These are phyloP conservation scores for Boletus holoroseus DNA, from an alignment of 1,284 basidiomycete genomes.

Conservation along the genomic window DNA sequence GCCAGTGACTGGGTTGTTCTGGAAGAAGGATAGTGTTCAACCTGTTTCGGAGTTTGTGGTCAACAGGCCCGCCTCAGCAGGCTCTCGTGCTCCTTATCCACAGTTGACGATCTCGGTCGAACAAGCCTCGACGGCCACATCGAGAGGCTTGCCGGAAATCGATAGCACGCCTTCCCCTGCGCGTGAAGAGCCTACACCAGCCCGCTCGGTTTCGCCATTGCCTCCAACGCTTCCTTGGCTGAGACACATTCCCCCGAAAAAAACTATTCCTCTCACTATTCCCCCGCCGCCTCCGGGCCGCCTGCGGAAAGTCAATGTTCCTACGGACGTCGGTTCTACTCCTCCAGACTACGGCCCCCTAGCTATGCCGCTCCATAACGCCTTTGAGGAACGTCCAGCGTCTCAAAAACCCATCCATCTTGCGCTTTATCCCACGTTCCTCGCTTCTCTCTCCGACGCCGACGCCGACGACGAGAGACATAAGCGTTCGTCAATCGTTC, in stretches of 20 bases:
- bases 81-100: slow-evolving; percentile 30
- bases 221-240: slow-evolving; percentile 37
- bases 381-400: slow-evolving; percentile 35
- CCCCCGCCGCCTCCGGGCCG: slow-evolving; percentile 29
- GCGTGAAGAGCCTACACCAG: slow-evolving; percentile 30
- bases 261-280: slow-evolving; percentile 23
- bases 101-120: slow-evolving; percentile 44
- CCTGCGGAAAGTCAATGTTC: slow-evolving; percentile 31
- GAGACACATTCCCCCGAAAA: slow-evolving; percentile 32
- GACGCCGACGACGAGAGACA: slow-evolving; percentile 16
- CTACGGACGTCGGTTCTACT: slow-evolving; percentile 24
- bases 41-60: slow-evolving; percentile 25
- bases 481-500: slow-evolving; percentile 32
- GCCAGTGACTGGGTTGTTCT: slow-evolving; percentile 22
- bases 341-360: slow-evolving; percentile 29
- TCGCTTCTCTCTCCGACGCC: slow-evolving; percentile 6
- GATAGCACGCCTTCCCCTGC: slow-evolving; percentile 30
- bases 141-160: slow-evolving; percentile 33
- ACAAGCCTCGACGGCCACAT: slow-evolving; percentile 26
- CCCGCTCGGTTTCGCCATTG: slow-evolving; percentile 41
- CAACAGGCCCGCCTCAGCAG: slow-evolving; percentile 18
- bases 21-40: slow-evolving; percentile 18
- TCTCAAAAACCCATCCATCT: slow-evolving; percentile 25
- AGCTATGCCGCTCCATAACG: slow-evolving; percentile 52
- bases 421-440: slow-evolving; percentile 15